A percentile compares a stretch with the other conserved stretches of the same genome.
Evolutionary conservation across 495 filamentous ascomycete genomes (phyloP).

Genomic region (Annulohypoxylon moriforme): DNA sequence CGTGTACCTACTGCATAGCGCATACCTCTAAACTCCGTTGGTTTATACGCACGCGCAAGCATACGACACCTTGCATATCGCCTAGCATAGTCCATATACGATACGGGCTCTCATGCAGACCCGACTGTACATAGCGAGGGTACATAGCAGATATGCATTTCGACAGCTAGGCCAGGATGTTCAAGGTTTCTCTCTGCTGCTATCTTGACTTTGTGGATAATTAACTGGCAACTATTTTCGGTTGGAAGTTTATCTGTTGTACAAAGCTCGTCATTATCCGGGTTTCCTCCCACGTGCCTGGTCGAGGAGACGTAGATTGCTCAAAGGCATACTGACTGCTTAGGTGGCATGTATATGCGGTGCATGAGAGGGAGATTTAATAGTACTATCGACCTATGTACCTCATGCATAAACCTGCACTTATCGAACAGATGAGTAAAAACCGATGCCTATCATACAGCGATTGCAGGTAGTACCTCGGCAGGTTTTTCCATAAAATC

Average conservation of each 20-base stretch:
- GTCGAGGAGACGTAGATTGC: neutral
- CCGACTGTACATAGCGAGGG: conserved; percentile 23
- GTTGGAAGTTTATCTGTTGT: conserved; percentile 7
- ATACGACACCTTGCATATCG: conserved; percentile 50
- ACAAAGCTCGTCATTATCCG: conserved; percentile 9
- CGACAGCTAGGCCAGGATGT: conserved; percentile 15
- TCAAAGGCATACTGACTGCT: neutral
- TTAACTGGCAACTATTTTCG: neutral
- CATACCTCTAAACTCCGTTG: conserved; percentile 42
- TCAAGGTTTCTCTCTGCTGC: neutral
- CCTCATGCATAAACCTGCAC: conserved; percentile 31
- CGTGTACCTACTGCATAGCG: conserved; percentile 36
- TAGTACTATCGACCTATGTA: neutral
- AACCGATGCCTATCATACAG: conserved; percentile 24
- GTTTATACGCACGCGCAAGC: conserved; percentile 40
- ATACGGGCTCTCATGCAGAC: conserved; percentile 45
- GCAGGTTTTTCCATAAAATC: conserved; percentile 33
- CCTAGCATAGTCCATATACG: conserved; percentile 38
- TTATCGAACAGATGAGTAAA: conserved; percentile 22
- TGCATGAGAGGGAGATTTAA: neutral
- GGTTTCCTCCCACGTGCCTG: conserved; percentile 1
- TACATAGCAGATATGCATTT: conserved; percentile 11
- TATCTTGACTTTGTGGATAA: neutral
- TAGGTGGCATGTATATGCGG: neutral
- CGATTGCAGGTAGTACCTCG: conserved; percentile 30